These are phyloP conservation scores for Xylaria polymorpha DNA, from an alignment of 2,329 filamentous ascomycete species.

Conservation along the genomic window DNA sequence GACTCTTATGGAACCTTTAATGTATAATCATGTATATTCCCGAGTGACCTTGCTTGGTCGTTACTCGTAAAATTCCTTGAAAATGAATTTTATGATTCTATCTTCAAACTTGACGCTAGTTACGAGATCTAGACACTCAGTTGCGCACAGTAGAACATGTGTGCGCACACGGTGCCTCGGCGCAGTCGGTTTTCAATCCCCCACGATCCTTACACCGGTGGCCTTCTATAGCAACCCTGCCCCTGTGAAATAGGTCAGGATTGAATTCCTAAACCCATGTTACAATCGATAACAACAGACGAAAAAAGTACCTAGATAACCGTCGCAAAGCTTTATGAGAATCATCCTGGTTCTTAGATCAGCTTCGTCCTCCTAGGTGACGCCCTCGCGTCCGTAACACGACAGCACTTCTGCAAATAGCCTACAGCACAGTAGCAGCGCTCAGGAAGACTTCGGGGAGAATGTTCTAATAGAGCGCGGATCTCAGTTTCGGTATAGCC, in stretches of 20 bases:
- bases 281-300: neutral
- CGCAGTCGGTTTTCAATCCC: neutral
- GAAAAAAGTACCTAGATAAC: neutral
- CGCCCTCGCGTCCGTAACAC: too few relatives aligned
- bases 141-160: neutral
- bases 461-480: neutral
- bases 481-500: neutral
- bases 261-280: too few relatives aligned
- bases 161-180: neutral
- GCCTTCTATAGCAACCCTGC: neutral
- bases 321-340: neutral
- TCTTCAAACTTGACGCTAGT: too few relatives aligned
- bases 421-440: neutral
- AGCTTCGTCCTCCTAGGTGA: too few relatives aligned
- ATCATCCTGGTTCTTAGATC: too few relatives aligned
- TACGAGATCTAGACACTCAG: neutral
- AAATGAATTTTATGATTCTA: too few relatives aligned
- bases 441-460: neutral
- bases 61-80: too few relatives aligned
- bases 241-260: neutral
- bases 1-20: too few relatives aligned
- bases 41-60: too few relatives aligned
- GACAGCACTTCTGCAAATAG: neutral
- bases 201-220: neutral
- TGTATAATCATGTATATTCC: too few relatives aligned